Evolutionary conservation across 805 yeast species (phyloP).

Genomic region (Monosporozyma aquatica): DNA sequence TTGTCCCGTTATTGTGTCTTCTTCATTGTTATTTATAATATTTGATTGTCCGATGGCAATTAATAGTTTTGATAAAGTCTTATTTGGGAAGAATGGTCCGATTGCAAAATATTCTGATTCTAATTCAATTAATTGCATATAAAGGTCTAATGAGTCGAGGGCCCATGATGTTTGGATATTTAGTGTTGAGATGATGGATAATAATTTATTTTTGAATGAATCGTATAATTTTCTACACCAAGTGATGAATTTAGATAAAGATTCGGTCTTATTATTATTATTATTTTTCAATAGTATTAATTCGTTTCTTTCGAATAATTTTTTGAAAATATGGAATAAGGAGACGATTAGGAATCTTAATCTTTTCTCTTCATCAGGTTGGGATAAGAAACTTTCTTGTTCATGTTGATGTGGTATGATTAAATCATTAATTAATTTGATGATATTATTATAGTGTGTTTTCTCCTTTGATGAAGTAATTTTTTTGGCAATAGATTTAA

Average conservation of each 20-base stretch:
- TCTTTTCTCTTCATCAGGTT: constrained; percentile 14
- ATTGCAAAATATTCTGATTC: constrained; percentile 48
- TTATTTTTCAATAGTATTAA: constrained; percentile 17
- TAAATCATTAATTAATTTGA: constrained; percentile 23
- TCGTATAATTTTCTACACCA: constrained; percentile 60
- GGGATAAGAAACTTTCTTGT: no score
- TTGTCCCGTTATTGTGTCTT: constrained; percentile 38
- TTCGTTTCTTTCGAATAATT: constrained; percentile 28
- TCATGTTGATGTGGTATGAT: constrained; percentile 4
- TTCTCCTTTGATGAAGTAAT: constrained; percentile 22
- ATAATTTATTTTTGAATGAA: constrained; percentile 39
- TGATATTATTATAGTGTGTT: constrained; percentile 26
- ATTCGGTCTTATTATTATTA: no score
- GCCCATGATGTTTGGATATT: constrained; percentile 38
- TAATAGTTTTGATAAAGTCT: constrained; percentile 38
- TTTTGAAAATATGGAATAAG: constrained; percentile 26
- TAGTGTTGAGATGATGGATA: constrained; percentile 34
- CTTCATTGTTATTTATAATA: constrained; percentile 24
- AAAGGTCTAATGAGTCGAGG: constrained; percentile 46
- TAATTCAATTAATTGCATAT: constrained; percentile 44
- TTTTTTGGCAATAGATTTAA: constrained; percentile 22
- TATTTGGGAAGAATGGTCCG: constrained; percentile 57
- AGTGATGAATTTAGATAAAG: constrained; percentile 33
- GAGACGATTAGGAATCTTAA: constrained; percentile 26
- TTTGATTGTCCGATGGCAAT: constrained; percentile 31